Evolutionary conservation across 2,329 filamentous ascomycete species (phyloP).

Genomic region (Pyrenophora teres): DNA sequence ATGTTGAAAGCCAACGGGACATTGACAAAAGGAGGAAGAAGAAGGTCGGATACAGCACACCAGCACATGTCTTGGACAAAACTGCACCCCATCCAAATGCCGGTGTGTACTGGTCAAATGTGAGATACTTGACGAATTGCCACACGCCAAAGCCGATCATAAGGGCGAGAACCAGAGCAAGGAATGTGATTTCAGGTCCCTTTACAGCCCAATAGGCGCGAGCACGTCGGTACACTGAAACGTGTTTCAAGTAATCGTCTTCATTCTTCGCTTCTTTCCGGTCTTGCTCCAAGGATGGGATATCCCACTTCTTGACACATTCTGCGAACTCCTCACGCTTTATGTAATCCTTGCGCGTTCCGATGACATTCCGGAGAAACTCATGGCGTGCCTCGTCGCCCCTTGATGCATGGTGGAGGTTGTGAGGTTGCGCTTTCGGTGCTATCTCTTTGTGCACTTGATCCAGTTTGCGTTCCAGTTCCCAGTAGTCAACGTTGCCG

Average conservation of each 20-base stretch:
- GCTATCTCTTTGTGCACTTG: constrained; percentile 58
- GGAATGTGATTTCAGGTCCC: constrained; percentile 58
- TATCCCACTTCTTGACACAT: constrained; percentile 53
- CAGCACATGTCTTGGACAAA: constrained; percentile 60
- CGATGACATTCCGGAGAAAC: constrained; percentile 59
- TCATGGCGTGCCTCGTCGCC: constrained; percentile 54
- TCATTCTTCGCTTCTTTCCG: constrained; percentile 55
- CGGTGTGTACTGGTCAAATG: constrained; percentile 51
- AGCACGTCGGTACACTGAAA: constrained; percentile 53
- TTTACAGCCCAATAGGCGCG: constrained; percentile 62
- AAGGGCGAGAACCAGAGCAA: constrained; percentile 54
- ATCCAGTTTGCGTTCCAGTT: constrained; percentile 60
- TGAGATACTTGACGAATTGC: constrained; percentile 61
- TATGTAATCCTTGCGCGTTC: constrained; percentile 50
- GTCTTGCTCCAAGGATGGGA: constrained; percentile 56
- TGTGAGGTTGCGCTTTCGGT: constrained; percentile 53
- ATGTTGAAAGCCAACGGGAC: constrained; percentile 62
- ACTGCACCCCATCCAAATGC: constrained; percentile 63
- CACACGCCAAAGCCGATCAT: constrained; percentile 60
- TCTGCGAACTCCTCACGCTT: constrained; percentile 54
- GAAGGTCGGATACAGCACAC: constrained; percentile 61
- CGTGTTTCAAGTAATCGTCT: constrained; percentile 53
- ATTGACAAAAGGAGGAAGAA: constrained; percentile 64
- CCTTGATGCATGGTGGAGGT: constrained; percentile 49
- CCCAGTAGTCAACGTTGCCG: constrained; percentile 58